Percentiles rank a stretch among this genome's conserved stretches.
phyloP scores from a whole-genome alignment of 2,329 filamentous ascomycete genomes.

The Fusarium nanum region DNA sequence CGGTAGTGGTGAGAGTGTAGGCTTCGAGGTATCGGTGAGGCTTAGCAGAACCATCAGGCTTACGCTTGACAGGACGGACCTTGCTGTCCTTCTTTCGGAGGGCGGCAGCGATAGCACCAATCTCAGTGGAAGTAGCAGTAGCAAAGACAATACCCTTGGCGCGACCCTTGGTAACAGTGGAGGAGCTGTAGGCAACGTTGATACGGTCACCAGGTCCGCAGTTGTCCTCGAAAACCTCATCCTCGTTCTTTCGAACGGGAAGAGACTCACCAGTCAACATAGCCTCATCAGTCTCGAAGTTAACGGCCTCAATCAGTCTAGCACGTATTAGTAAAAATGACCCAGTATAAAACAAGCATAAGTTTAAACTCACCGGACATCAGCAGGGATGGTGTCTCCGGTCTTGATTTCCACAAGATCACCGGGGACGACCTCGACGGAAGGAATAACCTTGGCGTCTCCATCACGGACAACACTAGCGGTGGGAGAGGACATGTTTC shows the following conservation, averaged over 20 bases:
- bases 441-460: conserved; percentile 53
- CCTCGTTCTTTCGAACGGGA: conserved; percentile 66
- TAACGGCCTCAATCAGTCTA: conserved; percentile 66
- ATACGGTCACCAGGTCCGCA: conserved; percentile 65
- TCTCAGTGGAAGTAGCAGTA: conserved; percentile 71
- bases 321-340: conserved; percentile 63
- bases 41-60: conserved; percentile 63
- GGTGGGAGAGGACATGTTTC: conserved; percentile 58
- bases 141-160: conserved; percentile 70
- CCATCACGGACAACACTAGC: conserved; percentile 58
- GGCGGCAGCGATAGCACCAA: conserved; percentile 68
- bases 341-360: conserved; percentile 39
- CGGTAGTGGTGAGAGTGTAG: conserved; percentile 62
- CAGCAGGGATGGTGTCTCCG: conserved; percentile 70
- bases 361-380: conserved; percentile 64
- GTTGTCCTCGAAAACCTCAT: conserved; percentile 55
- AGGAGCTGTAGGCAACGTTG: conserved; percentile 72
- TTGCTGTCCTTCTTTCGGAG: conserved; percentile 63
- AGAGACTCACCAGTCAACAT: conserved; percentile 73
- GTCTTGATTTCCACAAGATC: conserved; percentile 66
- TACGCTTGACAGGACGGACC: conserved; percentile 63
- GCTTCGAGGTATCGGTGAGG: conserved; percentile 63
- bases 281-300: conserved; percentile 75
- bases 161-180: conserved; percentile 71
- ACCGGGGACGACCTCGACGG: conserved; percentile 64